Evolutionary conservation across 768 basidiomycete species (phyloP), one percentile per base, ranked within the genome.

Genomic region (Candolleomyces eurysporus): DNA sequence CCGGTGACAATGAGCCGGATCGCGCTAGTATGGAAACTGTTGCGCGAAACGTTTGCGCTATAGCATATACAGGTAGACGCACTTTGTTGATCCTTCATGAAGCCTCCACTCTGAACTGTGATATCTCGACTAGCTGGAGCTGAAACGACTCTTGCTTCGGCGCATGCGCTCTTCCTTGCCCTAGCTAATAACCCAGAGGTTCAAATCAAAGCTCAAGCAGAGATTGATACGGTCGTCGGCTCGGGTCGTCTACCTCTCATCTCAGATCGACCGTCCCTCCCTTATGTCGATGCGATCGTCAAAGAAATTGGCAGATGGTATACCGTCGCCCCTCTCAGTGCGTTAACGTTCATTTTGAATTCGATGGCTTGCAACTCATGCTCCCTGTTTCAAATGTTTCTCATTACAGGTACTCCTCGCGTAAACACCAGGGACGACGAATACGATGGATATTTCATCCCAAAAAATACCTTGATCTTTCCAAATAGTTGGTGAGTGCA

Each of bases 381-480:
- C 36, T 21, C 4, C 10, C 22, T 49, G 30, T 22, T 31, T 39
- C 4, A 26, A 21, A 5, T 21, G 10, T 39, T 57, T 19, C 5
- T 40, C 22, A 39, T 49, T 36, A 21, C 19, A 64, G 69, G 56
- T 19, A 43, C 66, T n/a, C 61, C 62, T 7, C 68, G 65, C 56
- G 43, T 51, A 10, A 49, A 58, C 21, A 67, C 62, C 11, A 46
- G 63, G 17, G 73, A 76, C 22, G 76, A 78, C 59, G 68, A 73
- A 13, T 76, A 73, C 53, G 66, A 71, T 43, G 75, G 75, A 7
- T 75, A 74, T 61, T 68, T 67, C 43, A 75, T 78, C 45, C 76
- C 77, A 13, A 71, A 71, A 62, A 78, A 77, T 4, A 64, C 70
- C 21, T 42, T 66, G 16, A 51, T 71, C 3, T 43, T 68, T 13